These are phyloP conservation scores for Alternaria sp. DNA, from an alignment of 2,329 filamentous ascomycete species.

Conservation along the genomic window DNA sequence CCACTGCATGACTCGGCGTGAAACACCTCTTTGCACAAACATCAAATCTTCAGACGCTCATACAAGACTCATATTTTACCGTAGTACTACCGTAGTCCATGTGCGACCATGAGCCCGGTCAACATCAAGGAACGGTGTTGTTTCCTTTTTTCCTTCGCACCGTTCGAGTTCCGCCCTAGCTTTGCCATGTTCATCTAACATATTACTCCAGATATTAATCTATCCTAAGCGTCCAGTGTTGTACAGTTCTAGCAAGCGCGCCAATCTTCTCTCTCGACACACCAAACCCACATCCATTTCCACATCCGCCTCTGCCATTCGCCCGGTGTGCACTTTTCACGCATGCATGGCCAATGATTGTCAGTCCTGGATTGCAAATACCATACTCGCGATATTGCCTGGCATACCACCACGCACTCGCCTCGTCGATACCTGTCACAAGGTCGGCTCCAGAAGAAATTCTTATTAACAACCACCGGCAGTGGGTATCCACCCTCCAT, in stretches of 20 bases:
- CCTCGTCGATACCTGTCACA: slow-evolving; percentile 30
- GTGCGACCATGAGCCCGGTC: background rate
- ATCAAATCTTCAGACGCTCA: background rate
- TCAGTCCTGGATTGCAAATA: slow-evolving; percentile 22
- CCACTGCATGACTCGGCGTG: background rate
- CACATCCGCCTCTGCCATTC: slow-evolving; percentile 15
- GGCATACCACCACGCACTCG: slow-evolving; percentile 24
- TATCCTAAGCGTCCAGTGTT: slow-evolving; percentile 28
- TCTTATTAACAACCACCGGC: slow-evolving; percentile 30
- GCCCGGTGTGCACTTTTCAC: slow-evolving; percentile 3
- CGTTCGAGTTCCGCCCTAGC: slow-evolving; percentile 24
- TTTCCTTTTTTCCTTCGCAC: slow-evolving; percentile 14
- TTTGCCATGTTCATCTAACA: slow-evolving; percentile 30
- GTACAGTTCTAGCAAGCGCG: slow-evolving; percentile 24
- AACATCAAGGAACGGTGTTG: slow-evolving; percentile 3
- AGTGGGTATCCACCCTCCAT: slow-evolving; percentile 28
- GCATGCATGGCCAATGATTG: slow-evolving; percentile 15
- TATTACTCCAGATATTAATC: slow-evolving; percentile 48
- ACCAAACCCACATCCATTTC: slow-evolving; percentile 5
- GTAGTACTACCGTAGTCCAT: slow-evolving; percentile 11
- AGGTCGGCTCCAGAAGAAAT: slow-evolving; percentile 23
- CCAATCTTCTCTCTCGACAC: slow-evolving; percentile 16
- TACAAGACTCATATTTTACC: slow-evolving; percentile 2
- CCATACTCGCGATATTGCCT: slow-evolving; percentile 38
- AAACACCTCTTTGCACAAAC: background rate